Base-by-base conservation (phyloP, 163 green algal genomes). In the Coccomyxa subellipsoidea region DNA sequence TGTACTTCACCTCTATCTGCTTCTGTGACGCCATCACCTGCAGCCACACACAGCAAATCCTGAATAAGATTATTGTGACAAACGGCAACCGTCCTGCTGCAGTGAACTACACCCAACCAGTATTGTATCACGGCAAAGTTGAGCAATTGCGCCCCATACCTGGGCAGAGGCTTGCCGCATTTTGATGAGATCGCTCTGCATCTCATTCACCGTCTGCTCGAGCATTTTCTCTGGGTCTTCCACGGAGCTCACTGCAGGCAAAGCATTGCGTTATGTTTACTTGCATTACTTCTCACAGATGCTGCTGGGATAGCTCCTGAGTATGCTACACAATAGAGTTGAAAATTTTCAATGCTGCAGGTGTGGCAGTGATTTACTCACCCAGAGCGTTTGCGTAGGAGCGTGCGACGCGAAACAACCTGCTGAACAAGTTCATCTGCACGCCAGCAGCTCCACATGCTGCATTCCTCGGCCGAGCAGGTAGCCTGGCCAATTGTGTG, bases 221-320 rank as follows among this genome's bases (percentile, higher is more conserved):
- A 99, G 88, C 1, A 99, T 93, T 87, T 99, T 99, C 90, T 99
- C 96, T 1, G 97, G 97, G 80, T 99, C 97, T 87, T 99, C 97
- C 10, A 93, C 93, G 5, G 80, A 81, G 59, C 80, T 92, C 32
- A 99, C 94, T 97, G 92, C 79, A 69, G 12, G 21, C 2, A 54
- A 21, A 77, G 10, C 70, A 39, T 29, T 77, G 66, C 25, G 25
- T 66, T 66, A 66, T 66, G 47, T 18, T 29, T 66, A 12, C 47
- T 18, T 66, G 47, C 47, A 66, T 29, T 18, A 66, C 47, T 29
- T 29, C 47, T 66, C 47, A 18, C 18, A 66, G 12, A 29, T 66
- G 12, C 47, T 29, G 47, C 47, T 12, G 47, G 47, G 12, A 66
- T 29, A 12, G 18, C 47, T 66, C 18, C 12, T 12, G 3, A 34